Percentiles rank a stretch among this genome's conserved stretches.
These are phyloP conservation scores for Paramecium tetraurelia DNA, from an alignment of 73 alveolate species.

Conservation along the genomic window DNA sequence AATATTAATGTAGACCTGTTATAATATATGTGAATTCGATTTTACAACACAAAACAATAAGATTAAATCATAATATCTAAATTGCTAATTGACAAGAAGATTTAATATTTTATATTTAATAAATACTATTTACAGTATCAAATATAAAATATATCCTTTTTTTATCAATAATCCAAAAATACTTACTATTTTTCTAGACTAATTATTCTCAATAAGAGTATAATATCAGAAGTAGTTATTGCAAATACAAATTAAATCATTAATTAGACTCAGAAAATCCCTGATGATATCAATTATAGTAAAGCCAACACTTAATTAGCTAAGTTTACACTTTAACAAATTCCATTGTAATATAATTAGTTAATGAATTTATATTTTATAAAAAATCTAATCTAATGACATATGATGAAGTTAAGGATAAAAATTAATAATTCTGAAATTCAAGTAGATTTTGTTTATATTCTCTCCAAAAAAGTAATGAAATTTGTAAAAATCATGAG, in stretches of 20 bases:
- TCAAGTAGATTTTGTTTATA: not conserved
- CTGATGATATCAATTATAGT: not conserved
- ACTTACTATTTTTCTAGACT: not conserved
- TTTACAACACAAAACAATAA: too few relatives aligned
- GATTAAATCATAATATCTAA: too few relatives aligned
- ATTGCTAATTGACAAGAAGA: too few relatives aligned
- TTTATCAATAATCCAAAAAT: too few relatives aligned
- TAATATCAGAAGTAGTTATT: not conserved
- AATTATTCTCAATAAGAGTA: not conserved
- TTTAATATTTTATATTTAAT: too few relatives aligned
- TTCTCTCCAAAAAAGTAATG: constrained; percentile 3
- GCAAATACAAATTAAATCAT: not conserved
- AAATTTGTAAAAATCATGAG: not conserved
- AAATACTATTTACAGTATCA: too few relatives aligned
- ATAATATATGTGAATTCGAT: too few relatives aligned
- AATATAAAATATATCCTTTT: too few relatives aligned
- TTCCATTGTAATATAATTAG: not conserved
- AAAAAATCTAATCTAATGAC: not conserved
- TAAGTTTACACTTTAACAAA: not conserved
- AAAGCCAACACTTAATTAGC: not conserved
- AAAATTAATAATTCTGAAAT: not conserved
- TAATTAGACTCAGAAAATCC: not conserved
- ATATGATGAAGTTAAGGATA: not conserved
- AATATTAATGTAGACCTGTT: too few relatives aligned
- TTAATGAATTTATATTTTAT: not conserved